A percentile compares a stretch with the other conserved stretches of the same genome.
These are phyloP conservation scores for Trametes cingulata DNA, from an alignment of 768 basidiomycete genomes.

Conservation along the genomic window DNA sequence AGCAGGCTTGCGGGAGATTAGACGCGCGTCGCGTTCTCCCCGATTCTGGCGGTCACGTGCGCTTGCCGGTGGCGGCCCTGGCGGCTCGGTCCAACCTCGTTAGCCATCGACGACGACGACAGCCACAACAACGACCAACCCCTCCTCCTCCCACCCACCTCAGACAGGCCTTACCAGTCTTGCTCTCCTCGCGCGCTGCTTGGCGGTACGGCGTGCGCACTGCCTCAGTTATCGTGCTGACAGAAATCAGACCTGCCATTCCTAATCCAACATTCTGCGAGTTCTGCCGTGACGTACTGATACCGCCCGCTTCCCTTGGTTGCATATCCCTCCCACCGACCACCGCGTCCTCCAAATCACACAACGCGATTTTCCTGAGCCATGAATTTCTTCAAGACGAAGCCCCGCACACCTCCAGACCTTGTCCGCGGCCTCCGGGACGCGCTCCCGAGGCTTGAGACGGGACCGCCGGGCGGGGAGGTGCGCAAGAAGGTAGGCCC, in stretches of 20 bases:
- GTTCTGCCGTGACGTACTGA: constrained; percentile 25
- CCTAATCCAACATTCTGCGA: constrained; percentile 23
- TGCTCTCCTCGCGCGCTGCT: background rate
- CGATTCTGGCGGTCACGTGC: background rate
- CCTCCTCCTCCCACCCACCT: background rate
- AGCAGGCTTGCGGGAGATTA: background rate
- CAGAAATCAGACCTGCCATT: constrained; percentile 10
- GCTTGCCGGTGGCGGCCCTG: constrained; percentile 1
- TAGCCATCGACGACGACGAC: constrained; percentile 14
- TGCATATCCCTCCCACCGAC: background rate
- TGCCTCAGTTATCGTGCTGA: constrained; percentile 3
- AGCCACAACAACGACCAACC: constrained; percentile 7
- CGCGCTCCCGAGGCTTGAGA: constrained; percentile 74
- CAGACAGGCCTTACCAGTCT: background rate
- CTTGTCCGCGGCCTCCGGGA: constrained; percentile 82
- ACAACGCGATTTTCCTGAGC: background rate
- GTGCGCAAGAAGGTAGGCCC: constrained; percentile 72
- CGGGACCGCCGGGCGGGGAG: constrained; percentile 72
- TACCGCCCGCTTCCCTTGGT: constrained; percentile 7
- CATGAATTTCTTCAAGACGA: constrained; percentile 98
- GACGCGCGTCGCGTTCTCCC: background rate
- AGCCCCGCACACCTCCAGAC: constrained; percentile 84
- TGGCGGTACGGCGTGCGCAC: background rate
- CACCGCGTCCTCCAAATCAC: background rate
- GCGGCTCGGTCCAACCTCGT: background rate